Percentiles rank a stretch among this genome's conserved stretches.
These are phyloP conservation scores for Xerocomus amazonicus DNA, from an alignment of 1,284 basidiomycete species.

Conservation along the genomic window DNA sequence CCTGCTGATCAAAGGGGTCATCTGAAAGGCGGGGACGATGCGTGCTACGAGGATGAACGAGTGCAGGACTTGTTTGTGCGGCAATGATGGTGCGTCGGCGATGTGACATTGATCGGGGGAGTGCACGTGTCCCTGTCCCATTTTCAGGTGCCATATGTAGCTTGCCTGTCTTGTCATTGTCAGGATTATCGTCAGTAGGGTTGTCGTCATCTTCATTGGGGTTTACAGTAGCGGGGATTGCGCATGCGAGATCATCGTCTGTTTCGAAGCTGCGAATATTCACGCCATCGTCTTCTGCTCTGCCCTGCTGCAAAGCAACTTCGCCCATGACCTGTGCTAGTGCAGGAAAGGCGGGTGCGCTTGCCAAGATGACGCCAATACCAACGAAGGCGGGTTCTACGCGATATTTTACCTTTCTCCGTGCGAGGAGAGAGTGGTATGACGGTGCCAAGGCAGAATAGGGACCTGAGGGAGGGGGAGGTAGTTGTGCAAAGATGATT, in stretches of 20 bases:
- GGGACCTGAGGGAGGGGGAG: conserved; percentile 60
- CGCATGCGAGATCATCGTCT: conserved; percentile 36
- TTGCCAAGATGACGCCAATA: conserved; percentile 79
- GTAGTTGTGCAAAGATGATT: conserved; percentile 92
- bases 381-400: conserved; percentile 79
- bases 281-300: conserved; percentile 55
- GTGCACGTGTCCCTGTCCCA: conserved; percentile 25
- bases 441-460: conserved; percentile 57
- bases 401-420: conserved; percentile 70
- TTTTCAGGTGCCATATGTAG: conserved; percentile 4
- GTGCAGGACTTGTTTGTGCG: conserved; percentile 68
- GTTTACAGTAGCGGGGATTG: conserved; percentile 20
- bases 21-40: conserved; percentile 57
- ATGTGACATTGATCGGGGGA: conserved; percentile 15
- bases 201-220: conserved; percentile 41
- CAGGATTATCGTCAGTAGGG: conserved; percentile 29
- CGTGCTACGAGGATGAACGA: conserved; percentile 51
- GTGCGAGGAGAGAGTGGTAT: conserved; percentile 44
- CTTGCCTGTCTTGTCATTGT: conserved; percentile 19
- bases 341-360: conserved; percentile 72
- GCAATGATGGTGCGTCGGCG: conserved; percentile 52
- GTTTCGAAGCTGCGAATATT: conserved; percentile 49
- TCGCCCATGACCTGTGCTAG: conserved; percentile 73
- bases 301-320: conserved; percentile 87
- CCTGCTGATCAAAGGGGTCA: conserved; percentile 71